These are phyloP conservation scores for Ceriops decandra DNA, from an alignment of 345 rosid genomes.

Conservation along the genomic window DNA sequence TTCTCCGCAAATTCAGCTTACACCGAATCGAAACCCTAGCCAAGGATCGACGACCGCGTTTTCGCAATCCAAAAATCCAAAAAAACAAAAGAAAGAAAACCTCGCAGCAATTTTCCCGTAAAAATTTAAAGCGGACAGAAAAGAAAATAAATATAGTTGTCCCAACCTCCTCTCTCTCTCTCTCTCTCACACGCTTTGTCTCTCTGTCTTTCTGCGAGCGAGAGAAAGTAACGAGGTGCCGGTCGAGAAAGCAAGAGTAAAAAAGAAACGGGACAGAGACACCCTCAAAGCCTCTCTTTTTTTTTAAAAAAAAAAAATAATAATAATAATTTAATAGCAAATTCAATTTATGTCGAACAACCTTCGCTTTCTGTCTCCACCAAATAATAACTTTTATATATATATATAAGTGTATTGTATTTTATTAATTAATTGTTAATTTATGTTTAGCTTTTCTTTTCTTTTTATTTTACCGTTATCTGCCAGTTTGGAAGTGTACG, in stretches of 20 bases:
- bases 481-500: conserved; percentile 24
- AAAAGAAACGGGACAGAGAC: conserved; percentile 26
- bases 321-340: not conserved
- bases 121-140: conserved; percentile 3
- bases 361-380: not conserved
- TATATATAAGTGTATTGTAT: too few relatives aligned
- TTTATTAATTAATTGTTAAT: too few relatives aligned
- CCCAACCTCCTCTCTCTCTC: not conserved
- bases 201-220: not conserved
- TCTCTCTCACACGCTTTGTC: conserved; percentile 11
- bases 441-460: not conserved
- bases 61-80: conserved; percentile 1
- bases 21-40: conserved; percentile 41
- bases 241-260: conserved; percentile 30
- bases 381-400: not conserved
- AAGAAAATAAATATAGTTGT: not conserved
- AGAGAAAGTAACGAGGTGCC: conserved; percentile 15
- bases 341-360: not conserved
- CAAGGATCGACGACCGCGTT: conserved; percentile 21
- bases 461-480: conserved; percentile 3
- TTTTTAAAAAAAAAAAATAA: too few relatives aligned
- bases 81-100: not conserved
- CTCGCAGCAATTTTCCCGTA: not conserved
- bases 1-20: conserved; percentile 9
- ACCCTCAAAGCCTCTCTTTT: conserved; percentile 17